Base-by-base conservation (phyloP, 1,284 basidiomycete species). In the Moesziomyces sp. region DNA sequence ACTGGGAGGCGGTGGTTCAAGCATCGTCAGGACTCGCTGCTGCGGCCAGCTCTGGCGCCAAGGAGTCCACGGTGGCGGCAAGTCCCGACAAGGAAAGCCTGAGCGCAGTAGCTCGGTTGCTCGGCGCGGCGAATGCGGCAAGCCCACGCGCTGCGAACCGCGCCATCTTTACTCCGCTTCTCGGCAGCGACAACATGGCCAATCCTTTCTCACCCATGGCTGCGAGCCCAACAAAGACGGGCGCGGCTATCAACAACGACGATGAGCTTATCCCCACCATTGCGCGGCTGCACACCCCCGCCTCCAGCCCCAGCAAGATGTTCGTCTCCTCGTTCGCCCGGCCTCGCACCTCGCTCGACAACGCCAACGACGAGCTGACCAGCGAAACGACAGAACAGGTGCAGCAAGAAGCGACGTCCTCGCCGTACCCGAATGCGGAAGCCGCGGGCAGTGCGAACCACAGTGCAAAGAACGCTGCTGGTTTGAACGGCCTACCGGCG, bases 1-100 rank as follows among this genome's bases (percentile, higher is more conserved):
- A 69, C 40, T 80, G 78, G 78, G 58, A 74, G n/a, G 49, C 50
- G 13, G 61, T 80, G 11, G 78, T 80, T 1, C 62, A 46, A 46
- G 70, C 60, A 6, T 50, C 63, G 19, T 53, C 53, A 6, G 63
- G 58, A 30, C 3, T 14, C 6, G 52, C 38, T 6, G 16, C 49
- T 3, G 30, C 42, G 3, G 40, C 65, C 3, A 21, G 49, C 14
- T 42, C 65, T 2, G 26, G 49, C 18, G 46, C 47, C 21, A 56
- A 53, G 23, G 54, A 68, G 28, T n/a, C 54, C 10, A 21, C 48
- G 0, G 30, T 44, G 11, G 46, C 28, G 3, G 47, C 52, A 0
- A 69, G 71, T 45, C 61, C 71, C 13, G 65, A 68, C 2, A 74
- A 74, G 52, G 71, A 74, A 48, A 47, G 43, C 44, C 58, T 58